Evolutionary conservation across 257 asterid species (phyloP), one percentile per base, ranked within the genome.

Genomic region (Craterostigma plantagineum): DNA sequence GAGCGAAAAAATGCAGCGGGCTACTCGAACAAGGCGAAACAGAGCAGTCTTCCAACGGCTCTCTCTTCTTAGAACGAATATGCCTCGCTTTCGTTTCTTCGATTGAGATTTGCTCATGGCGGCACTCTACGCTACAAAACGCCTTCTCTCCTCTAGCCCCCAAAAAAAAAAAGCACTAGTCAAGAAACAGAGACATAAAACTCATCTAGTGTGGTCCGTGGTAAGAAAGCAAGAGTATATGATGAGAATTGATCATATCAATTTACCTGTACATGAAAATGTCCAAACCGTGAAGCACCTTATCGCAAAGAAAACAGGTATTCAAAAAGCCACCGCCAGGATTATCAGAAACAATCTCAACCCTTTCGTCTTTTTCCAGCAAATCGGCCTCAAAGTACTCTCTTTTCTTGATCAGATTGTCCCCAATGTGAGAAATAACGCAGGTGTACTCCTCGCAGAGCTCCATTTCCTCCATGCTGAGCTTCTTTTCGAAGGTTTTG

Each of bases 371-470:
- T n/a, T 38, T 49, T 14, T 60, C 73, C 58, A 68, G 45, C 38
- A 63, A 53, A 15, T 55, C 77, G 17, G 68, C 67, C 38, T 66
- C 75, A 40, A 75, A 75, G 35, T 72, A 82, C 69, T 70, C 95
- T 35, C 64, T 63, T 47, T 79, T 78, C 69, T 56, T 52, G 49
- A 75, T 43, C 43, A 63, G 39, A 52, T 72, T 78, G 35, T 65
- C 63, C 53, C 91, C 91, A 49, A 67, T 62, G 48, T 69, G 91
- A 14, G 95, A 68, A 16, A 66, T 78, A 50, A 78, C 91, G 51
- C 95, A 79, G 34, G 95, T 82, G 38, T 78, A 78, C 73, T 73
- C 95, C n/a, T n/a, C n/a, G n/a, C n/a, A n/a, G n/a, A n/a, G n/a
- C 64, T 82, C 92, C 75, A 69, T 58, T 34, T 66, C 66, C 57